Conservation (phyloP, 192 early-diverging fungal species). For the Coemansia sp. region DNA sequence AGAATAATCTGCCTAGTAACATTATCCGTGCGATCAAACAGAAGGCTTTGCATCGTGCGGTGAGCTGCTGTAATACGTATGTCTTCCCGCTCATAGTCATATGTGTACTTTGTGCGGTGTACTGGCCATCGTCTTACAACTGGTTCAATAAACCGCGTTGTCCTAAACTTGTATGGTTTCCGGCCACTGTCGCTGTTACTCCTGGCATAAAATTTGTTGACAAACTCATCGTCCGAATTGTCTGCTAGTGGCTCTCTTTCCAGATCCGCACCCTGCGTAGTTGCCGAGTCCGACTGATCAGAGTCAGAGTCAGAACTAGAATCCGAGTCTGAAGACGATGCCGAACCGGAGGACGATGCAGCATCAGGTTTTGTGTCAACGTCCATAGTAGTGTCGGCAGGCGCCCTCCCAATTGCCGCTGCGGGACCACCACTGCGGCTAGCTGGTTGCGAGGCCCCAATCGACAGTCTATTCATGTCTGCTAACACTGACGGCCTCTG, state of each 20-base stretch:
- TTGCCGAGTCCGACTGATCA: background rate
- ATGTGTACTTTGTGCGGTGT: slow-evolving; percentile 7
- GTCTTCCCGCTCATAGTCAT: slow-evolving; percentile 2
- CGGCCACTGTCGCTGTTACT: background rate
- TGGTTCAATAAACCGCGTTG: background rate
- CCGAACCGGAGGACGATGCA: background rate
- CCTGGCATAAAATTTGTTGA: background rate
- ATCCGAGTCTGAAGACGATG: background rate
- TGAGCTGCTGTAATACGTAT: background rate
- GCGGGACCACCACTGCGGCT: background rate
- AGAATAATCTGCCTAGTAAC: slow-evolving; percentile 27
- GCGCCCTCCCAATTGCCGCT: background rate
- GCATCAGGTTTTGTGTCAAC: background rate
- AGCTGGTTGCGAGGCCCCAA: slow-evolving; percentile 1
- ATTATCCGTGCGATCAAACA: slow-evolving; percentile 16
- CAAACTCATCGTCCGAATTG: background rate
- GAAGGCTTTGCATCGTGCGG: slow-evolving; percentile 25
- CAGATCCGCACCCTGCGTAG: background rate
- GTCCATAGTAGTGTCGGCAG: background rate
- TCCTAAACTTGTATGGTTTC: background rate
- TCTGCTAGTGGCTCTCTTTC: background rate
- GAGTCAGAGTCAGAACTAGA: background rate
- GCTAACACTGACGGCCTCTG: background rate
- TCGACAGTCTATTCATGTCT: background rate
- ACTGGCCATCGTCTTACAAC: slow-evolving; percentile 2